Base-by-base conservation (phyloP, 75 land plant species). In the Gnetum montanum region DNA sequence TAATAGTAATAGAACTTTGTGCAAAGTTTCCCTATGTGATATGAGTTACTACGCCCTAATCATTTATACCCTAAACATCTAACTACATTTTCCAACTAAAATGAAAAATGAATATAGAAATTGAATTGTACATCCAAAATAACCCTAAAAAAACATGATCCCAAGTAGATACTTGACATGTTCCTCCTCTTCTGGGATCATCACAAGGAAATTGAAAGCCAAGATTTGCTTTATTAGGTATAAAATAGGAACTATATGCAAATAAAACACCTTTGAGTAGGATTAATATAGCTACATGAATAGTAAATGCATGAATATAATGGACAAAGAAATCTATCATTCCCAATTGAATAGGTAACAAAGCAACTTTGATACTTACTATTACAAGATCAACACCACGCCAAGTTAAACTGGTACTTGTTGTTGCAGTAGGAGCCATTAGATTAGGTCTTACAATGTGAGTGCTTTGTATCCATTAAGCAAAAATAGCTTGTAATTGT, bases 221-320 rank as follows among this genome's bases (percentile, higher is more conserved):
- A 46, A 46, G 49, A 46, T 46, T 46, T 46, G 18, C 49, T 46
- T 46, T 46, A 46, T 46, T 46, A 5, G 12, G 12, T 46, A 46
- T 16, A 46, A n/a, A n/a, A n/a, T n/a, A n/a, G n/a, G n/a, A n/a
- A n/a, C n/a, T n/a, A n/a, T n/a, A n/a, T n/a, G n/a, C n/a, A n/a
- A n/a, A n/a, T n/a, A n/a, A n/a, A n/a, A n/a, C n/a, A n/a, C n/a
- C n/a, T n/a, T n/a, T n/a, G n/a, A n/a, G n/a, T n/a, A n/a, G n/a
- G n/a, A n/a, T n/a, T n/a, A n/a, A n/a, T n/a, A n/a, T n/a, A n/a
- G 10, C 28, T n/a, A 51, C 33, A 31, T 51, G 33, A 4, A 51
- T 51, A 51, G 54, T 51, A 51, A 51, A 51, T 23, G 24, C 4
- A 51, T 29, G 54, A 31, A 51, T 51, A 2, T 51, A 31, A 16